Conservation (phyloP, 768 basidiomycete genomes). For the Megacollybia marginata region DNA sequence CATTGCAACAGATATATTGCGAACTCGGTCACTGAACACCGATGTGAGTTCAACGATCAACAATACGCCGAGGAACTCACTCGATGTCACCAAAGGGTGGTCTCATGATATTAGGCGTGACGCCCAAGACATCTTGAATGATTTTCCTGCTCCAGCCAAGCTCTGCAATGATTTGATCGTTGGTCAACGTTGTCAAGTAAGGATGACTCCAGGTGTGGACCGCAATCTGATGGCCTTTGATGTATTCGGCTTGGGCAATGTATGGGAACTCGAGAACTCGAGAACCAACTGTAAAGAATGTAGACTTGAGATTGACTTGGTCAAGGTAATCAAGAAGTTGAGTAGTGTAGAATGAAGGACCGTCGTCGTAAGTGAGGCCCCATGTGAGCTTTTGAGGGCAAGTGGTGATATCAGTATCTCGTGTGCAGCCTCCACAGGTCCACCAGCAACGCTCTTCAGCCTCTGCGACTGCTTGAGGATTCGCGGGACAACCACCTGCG, state of each 20-base stretch:
- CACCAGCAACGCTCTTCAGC: constrained; percentile 63
- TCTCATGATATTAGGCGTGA: constrained; percentile 73
- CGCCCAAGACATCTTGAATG: constrained; percentile 75
- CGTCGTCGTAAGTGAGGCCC: constrained; percentile 41
- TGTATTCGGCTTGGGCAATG: constrained; percentile 63
- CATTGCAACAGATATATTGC: constrained; percentile 79
- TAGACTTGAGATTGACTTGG: constrained; percentile 57
- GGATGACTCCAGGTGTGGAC: constrained; percentile 68
- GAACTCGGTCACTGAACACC: constrained; percentile 66
- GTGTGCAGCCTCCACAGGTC: constrained; percentile 61
- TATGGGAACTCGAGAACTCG: constrained; percentile 57
- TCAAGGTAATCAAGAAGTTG: constrained; percentile 67
- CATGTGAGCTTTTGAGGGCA: constrained; percentile 62
- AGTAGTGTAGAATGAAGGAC: constrained; percentile 73
- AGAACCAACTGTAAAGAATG: constrained; percentile 86
- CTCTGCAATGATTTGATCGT: constrained; percentile 80
- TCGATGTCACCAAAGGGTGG: constrained; percentile 81
- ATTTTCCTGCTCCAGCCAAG: constrained; percentile 82
- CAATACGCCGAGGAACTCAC: constrained; percentile 24
- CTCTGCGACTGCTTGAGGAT: constrained; percentile 40
- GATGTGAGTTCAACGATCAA: constrained; percentile 5
- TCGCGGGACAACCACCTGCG: constrained; percentile 50
- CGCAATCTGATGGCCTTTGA: constrained; percentile 73
- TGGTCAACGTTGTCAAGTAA: constrained; percentile 60
- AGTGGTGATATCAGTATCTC: constrained; percentile 58